A percentile compares a stretch with the other conserved stretches of the same genome.
phyloP scores from a whole-genome alignment of 2,329 filamentous ascomycete genomes.

The Aureobasidium namibiae region DNA sequence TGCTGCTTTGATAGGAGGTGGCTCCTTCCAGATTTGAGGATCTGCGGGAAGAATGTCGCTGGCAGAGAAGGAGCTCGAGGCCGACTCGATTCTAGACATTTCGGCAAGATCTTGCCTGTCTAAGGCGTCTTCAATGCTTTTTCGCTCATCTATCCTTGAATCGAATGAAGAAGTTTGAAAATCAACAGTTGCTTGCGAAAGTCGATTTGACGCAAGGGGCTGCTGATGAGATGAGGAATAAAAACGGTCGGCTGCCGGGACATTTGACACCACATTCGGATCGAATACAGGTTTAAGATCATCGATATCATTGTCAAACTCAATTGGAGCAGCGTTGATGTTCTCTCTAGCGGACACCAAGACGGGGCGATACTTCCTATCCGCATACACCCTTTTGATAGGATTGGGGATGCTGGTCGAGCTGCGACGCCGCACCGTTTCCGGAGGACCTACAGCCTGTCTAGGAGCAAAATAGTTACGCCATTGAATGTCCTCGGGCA shows the following conservation, averaged over 20 bases:
- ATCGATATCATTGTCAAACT: slow-evolving; percentile 19
- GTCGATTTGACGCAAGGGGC: neutral
- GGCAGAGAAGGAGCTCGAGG: slow-evolving; percentile 43
- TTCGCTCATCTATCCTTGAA: slow-evolving; percentile 1
- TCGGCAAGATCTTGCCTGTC: neutral
- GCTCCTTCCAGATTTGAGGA: slow-evolving; percentile 30
- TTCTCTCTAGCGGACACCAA: slow-evolving; percentile 24
- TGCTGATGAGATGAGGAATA: neutral
- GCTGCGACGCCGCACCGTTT: slow-evolving; percentile 18
- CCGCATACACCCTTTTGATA: slow-evolving; percentile 28
- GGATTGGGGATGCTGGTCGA: slow-evolving; percentile 30
- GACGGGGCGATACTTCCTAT: slow-evolving; percentile 27
- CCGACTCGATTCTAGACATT: slow-evolving; percentile 17
- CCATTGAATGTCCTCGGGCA: slow-evolving; percentile 19
- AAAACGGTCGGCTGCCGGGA: neutral
- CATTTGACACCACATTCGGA: neutral
- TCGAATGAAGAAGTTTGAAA: neutral
- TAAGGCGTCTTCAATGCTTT: neutral
- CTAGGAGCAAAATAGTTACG: slow-evolving; percentile 28
- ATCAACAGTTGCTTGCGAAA: neutral
- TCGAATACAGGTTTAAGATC: neutral
- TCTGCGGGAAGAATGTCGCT: slow-evolving; percentile 34
- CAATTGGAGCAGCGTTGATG: slow-evolving; percentile 18
- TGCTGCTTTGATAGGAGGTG: slow-evolving; percentile 27
- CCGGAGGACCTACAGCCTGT: slow-evolving; percentile 17